Evolutionary conservation across 257 asterid genomes (phyloP).

Genomic region (Gentiana dahurica): DNA sequence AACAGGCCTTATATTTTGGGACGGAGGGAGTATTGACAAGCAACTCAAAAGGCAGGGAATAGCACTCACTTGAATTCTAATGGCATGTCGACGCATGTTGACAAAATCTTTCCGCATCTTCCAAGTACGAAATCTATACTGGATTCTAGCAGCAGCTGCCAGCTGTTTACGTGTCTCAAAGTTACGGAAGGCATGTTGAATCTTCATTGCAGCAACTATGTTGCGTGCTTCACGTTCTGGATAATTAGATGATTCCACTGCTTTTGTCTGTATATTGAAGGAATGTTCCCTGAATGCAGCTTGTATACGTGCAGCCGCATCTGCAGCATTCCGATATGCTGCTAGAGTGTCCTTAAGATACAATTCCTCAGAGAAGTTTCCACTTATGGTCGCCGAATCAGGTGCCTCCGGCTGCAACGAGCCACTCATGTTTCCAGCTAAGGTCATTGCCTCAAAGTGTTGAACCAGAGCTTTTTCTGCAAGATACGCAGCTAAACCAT

Average conservation of each 20-base stretch:
- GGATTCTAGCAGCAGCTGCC: slow-evolving; percentile 86
- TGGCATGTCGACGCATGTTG: slow-evolving; percentile 78
- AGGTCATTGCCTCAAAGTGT: slow-evolving; percentile 75
- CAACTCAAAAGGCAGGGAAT: slow-evolving; percentile 1
- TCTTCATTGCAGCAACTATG: slow-evolving; percentile 94
- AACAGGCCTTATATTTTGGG: no score
- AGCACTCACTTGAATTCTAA: slow-evolving; percentile 67
- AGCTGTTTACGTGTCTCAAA: slow-evolving; percentile 55
- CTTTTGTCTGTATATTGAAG: slow-evolving; percentile 35
- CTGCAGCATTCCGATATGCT: slow-evolving; percentile 95
- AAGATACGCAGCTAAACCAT: slow-evolving; percentile 91
- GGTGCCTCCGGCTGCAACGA: slow-evolving; percentile 42
- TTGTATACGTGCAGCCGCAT: slow-evolving; percentile 96
- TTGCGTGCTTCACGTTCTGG: slow-evolving; percentile 79
- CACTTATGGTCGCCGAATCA: slow-evolving; percentile 31
- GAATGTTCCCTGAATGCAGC: slow-evolving; percentile 89
- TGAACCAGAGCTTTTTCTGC: slow-evolving; percentile 88
- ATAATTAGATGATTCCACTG: slow-evolving; percentile 41
- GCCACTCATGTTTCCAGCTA: slow-evolving; percentile 94
- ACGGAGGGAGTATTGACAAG: no score
- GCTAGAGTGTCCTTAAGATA: slow-evolving; percentile 71
- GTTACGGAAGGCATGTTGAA: slow-evolving; percentile 91
- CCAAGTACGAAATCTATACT: slow-evolving; percentile 78
- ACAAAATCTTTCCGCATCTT: slow-evolving; percentile 74
- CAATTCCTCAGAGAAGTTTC: slow-evolving; percentile 56